Percentiles rank a stretch among this genome's conserved stretches.
These are phyloP conservation scores for Sporothrix euskadiensis DNA, from an alignment of 2,329 filamentous ascomycete species.

Conservation along the genomic window DNA sequence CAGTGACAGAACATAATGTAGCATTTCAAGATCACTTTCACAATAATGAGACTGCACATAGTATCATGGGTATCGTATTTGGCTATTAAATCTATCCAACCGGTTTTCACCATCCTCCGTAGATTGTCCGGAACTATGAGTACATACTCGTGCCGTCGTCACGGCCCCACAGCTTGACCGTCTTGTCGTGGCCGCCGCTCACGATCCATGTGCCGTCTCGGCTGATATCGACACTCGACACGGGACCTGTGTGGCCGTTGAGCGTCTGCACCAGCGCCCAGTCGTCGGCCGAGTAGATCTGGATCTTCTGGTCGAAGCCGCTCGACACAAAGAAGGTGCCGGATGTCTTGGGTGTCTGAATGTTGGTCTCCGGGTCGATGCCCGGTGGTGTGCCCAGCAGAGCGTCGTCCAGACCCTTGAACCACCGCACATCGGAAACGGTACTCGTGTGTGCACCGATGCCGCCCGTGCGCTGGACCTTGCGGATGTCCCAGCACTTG, in stretches of 20 bases:
- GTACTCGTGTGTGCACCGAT: conserved; percentile 90
- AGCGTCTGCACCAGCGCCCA: conserved; percentile 88
- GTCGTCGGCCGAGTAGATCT: conserved; percentile 94
- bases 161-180: conserved; percentile 92
- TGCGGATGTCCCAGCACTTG: conserved; percentile 96
- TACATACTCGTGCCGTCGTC: conserved; percentile 61
- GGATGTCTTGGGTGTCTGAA: conserved; percentile 72
- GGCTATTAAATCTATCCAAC: not conserved
- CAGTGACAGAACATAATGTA: not conserved
- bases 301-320: conserved; percentile 93
- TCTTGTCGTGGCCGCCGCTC: conserved; percentile 90
- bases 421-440: conserved; percentile 92
- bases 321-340: conserved; percentile 88
- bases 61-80: conserved; percentile 24
- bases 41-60: not conserved
- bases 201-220: conserved; percentile 88
- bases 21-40: not conserved
- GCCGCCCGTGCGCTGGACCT: conserved; percentile 78
- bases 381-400: conserved; percentile 61
- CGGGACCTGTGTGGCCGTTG: conserved; percentile 87
- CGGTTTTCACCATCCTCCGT: not conserved
- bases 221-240: conserved; percentile 87
- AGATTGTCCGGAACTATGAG: not conserved
- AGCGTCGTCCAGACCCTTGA: conserved; percentile 79
- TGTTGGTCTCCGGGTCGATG: conserved; percentile 62